phyloP scores from a whole-genome alignment of 768 basidiomycete genomes.

The Russula virescens region DNA sequence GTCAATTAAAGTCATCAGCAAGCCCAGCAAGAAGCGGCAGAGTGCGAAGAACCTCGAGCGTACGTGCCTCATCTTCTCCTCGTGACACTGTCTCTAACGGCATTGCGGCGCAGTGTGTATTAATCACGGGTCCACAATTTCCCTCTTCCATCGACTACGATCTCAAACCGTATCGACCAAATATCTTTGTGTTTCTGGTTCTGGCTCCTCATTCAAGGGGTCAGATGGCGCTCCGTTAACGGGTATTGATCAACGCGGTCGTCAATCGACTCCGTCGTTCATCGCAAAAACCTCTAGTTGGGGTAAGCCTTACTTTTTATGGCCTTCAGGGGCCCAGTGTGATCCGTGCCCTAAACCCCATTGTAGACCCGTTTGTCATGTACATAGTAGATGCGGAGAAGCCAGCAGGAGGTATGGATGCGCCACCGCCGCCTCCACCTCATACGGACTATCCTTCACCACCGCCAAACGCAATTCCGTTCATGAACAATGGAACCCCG shows the following conservation, averaged over 20 bases:
- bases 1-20: slow-evolving; percentile 98
- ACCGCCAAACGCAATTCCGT: slow-evolving; percentile 84
- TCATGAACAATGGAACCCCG: slow-evolving; percentile 75
- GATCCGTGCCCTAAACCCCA: slow-evolving; percentile 5
- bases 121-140: slow-evolving; percentile 92
- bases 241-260: slow-evolving; percentile 68
- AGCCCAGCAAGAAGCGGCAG: slow-evolving; percentile 95
- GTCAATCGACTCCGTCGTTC: slow-evolving; percentile 75
- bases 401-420: slow-evolving; percentile 69
- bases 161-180: slow-evolving; percentile 95
- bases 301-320: slow-evolving; percentile 46
- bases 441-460: slow-evolving; percentile 89
- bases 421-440: slow-evolving; percentile 73
- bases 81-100: slow-evolving; percentile 17
- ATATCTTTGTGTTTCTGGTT: slow-evolving; percentile 92
- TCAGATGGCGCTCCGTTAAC: slow-evolving; percentile 86
- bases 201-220: slow-evolving; percentile 86
- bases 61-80: slow-evolving; percentile 38
- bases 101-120: slow-evolving; percentile 64
- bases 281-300: slow-evolving; percentile 86
- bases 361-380: slow-evolving; percentile 85
- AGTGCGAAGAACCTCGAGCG: slow-evolving; percentile 89
- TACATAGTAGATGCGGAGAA: slow-evolving; percentile 94
- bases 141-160: slow-evolving; percentile 90
- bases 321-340: slow-evolving; percentile 22